Base-by-base conservation (phyloP, 2,329 filamentous ascomycete species). In the Claviceps capensis region DNA sequence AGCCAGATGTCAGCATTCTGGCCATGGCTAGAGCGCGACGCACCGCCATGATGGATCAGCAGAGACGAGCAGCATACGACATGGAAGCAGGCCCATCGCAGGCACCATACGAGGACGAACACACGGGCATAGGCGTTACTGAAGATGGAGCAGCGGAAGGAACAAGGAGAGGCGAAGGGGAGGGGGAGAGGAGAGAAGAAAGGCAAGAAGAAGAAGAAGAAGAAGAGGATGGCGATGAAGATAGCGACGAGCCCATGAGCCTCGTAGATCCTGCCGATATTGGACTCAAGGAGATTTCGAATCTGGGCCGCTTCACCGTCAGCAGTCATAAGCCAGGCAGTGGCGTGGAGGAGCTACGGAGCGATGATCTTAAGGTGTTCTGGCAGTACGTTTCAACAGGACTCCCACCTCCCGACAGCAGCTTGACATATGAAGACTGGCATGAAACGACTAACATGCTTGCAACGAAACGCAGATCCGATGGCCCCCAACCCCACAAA, bases 281-380 rank as follows among this genome's bases (percentile, higher is more conserved):
- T 53, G 67, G 82, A 44, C 72, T 91, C 55, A 90, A 89, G 65
- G 88, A 93, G 64, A 91, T 93, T 63, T 88, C 85, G 60, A 89
- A 88, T 56, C 75, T 93, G 19, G 87, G 86, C 36, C 85, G 83
- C 57, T 91, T 88, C 74, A 90, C 85, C 11, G 86, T 91, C 58
- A 88, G 83, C 64, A 87, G 81, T 61, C 82, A 82, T 62, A 93
- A 93, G 67, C 86, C 85, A 1, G 86, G 86, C 41, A 88, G 85
- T 59, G 85, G 85, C 2, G 82, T 91, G 14, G 81, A 83, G 26
- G 85, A 88, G 62, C 77, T 93, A 19, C 79, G 86, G 36, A 82
- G 79, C 55, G 85, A 89, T 16, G 84, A 87, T 54, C 77, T 85
- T 7, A 76, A 77, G 54, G 75, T 81, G 49, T 93, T 85, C 67